These are phyloP conservation scores for Sporothrix schenckii DNA, from an alignment of 2,329 filamentous ascomycete genomes.

Conservation along the genomic window DNA sequence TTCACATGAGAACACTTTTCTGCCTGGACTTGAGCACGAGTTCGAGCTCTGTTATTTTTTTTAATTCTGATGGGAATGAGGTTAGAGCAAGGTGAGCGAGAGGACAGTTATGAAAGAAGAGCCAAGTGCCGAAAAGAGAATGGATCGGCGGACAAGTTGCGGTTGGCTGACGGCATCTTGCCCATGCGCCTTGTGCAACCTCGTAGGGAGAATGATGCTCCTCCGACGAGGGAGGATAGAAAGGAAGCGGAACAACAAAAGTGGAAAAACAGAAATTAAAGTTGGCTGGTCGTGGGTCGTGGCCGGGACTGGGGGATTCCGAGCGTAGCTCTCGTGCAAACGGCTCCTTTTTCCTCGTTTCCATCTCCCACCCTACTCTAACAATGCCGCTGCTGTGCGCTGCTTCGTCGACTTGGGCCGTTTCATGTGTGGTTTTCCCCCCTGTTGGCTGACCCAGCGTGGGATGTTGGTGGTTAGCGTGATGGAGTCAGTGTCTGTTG, in stretches of 20 bases:
- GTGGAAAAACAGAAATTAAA: conserved; percentile 13
- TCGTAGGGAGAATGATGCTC: too few species aligned
- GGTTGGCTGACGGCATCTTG: neutral
- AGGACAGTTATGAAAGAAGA: neutral
- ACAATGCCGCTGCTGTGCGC: neutral
- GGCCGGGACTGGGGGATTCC: conserved; percentile 14
- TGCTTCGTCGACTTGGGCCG: neutral
- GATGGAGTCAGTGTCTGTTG: neutral
- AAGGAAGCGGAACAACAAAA: too few species aligned
- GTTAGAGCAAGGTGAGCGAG: neutral
- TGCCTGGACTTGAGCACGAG: neutral
- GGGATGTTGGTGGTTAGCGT: conserved; percentile 8
- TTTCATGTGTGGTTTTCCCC: conserved; percentile 16
- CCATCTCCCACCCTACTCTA: neutral
- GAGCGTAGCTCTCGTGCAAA: neutral
- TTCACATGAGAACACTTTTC: conserved; percentile 17
- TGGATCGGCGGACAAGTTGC: neutral
- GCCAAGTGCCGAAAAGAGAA: neutral
- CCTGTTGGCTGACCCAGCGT: neutral
- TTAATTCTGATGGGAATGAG: too few species aligned
- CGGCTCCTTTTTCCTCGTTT: neutral
- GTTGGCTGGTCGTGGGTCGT: conserved; percentile 11
- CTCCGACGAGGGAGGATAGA: too few species aligned
- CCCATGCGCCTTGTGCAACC: conserved; percentile 12
- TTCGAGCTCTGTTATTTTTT: neutral